These are phyloP conservation scores for Phyllosticta citrichinensis DNA, from an alignment of 2,329 filamentous ascomycete genomes.

Conservation along the genomic window DNA sequence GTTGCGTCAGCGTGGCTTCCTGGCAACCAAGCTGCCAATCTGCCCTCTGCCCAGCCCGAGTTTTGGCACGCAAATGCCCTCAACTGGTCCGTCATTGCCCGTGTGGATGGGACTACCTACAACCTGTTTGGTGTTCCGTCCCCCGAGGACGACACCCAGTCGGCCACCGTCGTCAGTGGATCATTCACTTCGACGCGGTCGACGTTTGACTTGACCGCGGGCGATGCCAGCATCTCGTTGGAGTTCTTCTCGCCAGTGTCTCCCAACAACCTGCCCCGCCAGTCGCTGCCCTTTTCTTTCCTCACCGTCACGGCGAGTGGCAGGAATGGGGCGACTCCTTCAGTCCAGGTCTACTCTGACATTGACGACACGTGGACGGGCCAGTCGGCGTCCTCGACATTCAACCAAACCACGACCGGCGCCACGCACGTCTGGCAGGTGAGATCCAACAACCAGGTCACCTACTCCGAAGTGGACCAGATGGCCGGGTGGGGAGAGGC, in stretches of 20 bases:
- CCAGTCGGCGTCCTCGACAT: constrained; percentile 16
- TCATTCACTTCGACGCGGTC: constrained; percentile 35
- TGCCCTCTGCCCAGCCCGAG: constrained; percentile 31
- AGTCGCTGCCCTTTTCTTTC: constrained; percentile 37
- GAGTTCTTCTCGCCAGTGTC: constrained; percentile 39
- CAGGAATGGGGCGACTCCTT: constrained; percentile 12
- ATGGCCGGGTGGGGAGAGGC: constrained; percentile 35
- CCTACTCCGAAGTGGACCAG: constrained; percentile 27
- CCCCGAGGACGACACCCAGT: constrained; percentile 17
- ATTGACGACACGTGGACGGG: constrained; percentile 38
- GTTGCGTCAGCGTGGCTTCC: constrained; percentile 30
- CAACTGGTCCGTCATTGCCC: constrained; percentile 33
- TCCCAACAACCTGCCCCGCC: constrained; percentile 31
- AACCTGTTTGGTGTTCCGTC: constrained; percentile 32
- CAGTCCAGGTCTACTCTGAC: constrained; percentile 33
- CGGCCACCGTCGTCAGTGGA: constrained; percentile 25
- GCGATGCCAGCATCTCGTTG: constrained; percentile 24
- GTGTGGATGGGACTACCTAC: constrained; percentile 31
- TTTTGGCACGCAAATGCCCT: constrained; percentile 36
- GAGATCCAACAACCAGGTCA: constrained; percentile 20
- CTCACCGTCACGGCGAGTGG: constrained; percentile 27
- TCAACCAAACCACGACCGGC: constrained; percentile 17
- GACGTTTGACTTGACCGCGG: constrained; percentile 30
- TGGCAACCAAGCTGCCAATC: constrained; percentile 25
- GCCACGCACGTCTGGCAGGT: constrained; percentile 25